Conservation (phyloP, 306 rosid species). For the Pyrus pyrifolia region DNA sequence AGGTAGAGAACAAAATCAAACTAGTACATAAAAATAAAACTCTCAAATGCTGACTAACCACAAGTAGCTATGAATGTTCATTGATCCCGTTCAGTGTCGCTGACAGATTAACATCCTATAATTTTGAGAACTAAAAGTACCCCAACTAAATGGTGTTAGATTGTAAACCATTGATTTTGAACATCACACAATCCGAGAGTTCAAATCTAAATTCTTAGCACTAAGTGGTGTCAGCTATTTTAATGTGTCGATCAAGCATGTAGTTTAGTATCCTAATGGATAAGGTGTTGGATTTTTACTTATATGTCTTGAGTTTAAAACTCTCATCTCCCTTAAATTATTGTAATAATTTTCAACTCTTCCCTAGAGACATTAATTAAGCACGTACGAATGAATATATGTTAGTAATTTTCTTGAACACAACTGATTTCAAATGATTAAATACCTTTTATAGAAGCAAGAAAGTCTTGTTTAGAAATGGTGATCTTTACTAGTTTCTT, state of each 20-base stretch:
- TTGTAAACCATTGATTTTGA: no score
- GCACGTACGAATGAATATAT: neutral
- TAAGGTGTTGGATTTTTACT: no score
- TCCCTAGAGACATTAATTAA: no score
- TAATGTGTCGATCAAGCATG: no score
- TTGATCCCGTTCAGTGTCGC: neutral
- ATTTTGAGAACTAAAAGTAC: neutral
- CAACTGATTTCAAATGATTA: neutral
- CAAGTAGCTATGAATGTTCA: neutral
- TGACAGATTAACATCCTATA: neutral
- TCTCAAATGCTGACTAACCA: neutral
- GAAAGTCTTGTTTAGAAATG: neutral
- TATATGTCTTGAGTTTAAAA: no score
- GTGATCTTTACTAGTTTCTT: conserved; percentile 35
- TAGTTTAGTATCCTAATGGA: no score
- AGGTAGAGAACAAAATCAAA: neutral
- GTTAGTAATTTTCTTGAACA: no score
- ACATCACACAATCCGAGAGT: no score
- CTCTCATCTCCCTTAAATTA: no score
- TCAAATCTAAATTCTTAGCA: neutral
- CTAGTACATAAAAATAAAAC: neutral
- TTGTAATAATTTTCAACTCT: no score
- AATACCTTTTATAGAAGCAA: conserved; percentile 9
- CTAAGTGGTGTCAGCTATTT: neutral
- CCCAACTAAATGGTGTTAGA: no score